A percentile compares a stretch with the other conserved stretches of the same genome.
Conservation (phyloP, 2,329 filamentous ascomycete species). For the Xylariaceae sp. region DNA sequence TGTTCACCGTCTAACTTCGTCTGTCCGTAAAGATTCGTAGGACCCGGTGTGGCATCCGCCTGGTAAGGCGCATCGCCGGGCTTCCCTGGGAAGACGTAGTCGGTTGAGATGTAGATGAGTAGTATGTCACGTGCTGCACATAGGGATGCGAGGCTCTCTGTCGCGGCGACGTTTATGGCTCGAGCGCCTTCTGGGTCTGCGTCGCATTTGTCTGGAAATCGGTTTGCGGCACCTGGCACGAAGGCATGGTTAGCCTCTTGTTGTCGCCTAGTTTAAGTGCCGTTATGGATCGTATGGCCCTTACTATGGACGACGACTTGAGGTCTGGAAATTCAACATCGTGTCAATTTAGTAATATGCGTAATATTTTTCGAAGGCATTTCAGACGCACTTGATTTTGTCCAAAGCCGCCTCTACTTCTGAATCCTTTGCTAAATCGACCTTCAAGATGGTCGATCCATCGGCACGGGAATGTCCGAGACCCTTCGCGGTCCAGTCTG, state of each 20-base stretch:
- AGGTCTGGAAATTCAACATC: slow-evolving; percentile 49
- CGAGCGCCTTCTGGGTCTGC: slow-evolving; percentile 72
- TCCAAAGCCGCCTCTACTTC: slow-evolving; percentile 53
- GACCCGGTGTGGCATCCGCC: slow-evolving; percentile 57
- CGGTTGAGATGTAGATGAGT: slow-evolving; percentile 77
- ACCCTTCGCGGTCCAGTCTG: slow-evolving; percentile 68
- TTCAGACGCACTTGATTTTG: slow-evolving; percentile 49
- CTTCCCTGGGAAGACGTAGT: slow-evolving; percentile 74
- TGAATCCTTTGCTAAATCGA: slow-evolving; percentile 47
- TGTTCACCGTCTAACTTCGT: slow-evolving; percentile 60
- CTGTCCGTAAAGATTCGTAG: slow-evolving; percentile 73
- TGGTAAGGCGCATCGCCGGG: slow-evolving; percentile 84
- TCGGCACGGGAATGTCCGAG: slow-evolving; percentile 73
- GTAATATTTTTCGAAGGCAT: neutral
- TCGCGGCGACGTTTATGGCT: slow-evolving; percentile 71
- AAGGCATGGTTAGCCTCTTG: neutral
- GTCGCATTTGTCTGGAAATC: slow-evolving; percentile 83
- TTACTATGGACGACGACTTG: slow-evolving; percentile 78
- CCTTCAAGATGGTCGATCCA: slow-evolving; percentile 63
- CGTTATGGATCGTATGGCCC: slow-evolving; percentile 26
- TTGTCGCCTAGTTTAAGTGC: neutral
- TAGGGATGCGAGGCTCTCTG: slow-evolving; percentile 62
- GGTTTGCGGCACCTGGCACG: slow-evolving; percentile 72
- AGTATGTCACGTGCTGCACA: slow-evolving; percentile 61
- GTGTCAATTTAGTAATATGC: slow-evolving; percentile 15